A percentile compares a stretch with the other conserved stretches of the same genome.
Conservation (phyloP, 2,329 filamentous ascomycete species). For the Xylaria sp. region DNA sequence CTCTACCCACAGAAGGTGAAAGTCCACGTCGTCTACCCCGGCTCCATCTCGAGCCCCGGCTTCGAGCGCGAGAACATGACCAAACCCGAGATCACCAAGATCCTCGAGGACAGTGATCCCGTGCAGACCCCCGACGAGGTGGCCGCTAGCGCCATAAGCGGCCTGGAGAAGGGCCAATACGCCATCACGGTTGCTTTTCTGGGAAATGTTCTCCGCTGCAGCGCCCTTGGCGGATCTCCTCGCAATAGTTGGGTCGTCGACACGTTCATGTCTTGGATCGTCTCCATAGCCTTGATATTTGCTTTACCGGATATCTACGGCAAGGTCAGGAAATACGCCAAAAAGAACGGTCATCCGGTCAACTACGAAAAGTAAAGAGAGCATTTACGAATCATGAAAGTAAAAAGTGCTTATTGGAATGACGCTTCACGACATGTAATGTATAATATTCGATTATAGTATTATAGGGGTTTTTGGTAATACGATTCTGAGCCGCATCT, state of each 20-base stretch:
- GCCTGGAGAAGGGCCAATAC: conserved; percentile 83
- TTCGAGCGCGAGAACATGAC: conserved; percentile 78
- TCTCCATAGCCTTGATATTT: conserved; percentile 68
- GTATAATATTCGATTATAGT: conserved; percentile 17
- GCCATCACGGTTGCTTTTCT: conserved; percentile 80
- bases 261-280: conserved; percentile 65
- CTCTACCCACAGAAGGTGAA: conserved; percentile 87
- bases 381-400: conserved; percentile 22
- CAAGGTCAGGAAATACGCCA: conserved; percentile 67
- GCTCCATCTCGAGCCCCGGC: conserved; percentile 82
- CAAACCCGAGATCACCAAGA: conserved; percentile 83
- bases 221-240: conserved; percentile 63
- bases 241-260: conserved; percentile 71
- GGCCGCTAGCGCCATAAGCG: conserved; percentile 74
- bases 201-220: conserved; percentile 76
- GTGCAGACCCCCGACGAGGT: conserved; percentile 82
- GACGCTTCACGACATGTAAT: conserved; percentile 14
- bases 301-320: conserved; percentile 66
- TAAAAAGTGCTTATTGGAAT: conserved; percentile 39
- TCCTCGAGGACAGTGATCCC: conserved; percentile 85
- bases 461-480: neutral
- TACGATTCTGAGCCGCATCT: neutral
- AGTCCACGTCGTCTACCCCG: conserved; percentile 85
- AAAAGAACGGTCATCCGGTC: conserved; percentile 68
- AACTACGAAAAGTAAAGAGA: conserved; percentile 55